phyloP scores from a whole-genome alignment of 2,329 filamentous ascomycete genomes.

The Calonectria pauciramosa region DNA sequence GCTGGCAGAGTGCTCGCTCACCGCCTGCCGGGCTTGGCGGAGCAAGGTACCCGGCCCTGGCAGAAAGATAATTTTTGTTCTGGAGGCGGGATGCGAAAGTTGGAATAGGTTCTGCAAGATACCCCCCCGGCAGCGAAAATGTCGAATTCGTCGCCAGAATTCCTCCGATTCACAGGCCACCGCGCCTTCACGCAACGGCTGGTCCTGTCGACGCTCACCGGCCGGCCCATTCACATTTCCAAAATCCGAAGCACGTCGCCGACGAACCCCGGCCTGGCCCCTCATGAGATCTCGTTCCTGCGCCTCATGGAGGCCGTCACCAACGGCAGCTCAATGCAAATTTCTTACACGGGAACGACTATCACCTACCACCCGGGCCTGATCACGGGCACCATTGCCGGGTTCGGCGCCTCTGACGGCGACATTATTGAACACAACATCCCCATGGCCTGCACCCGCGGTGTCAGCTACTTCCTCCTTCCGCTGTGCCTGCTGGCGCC shows the following conservation, averaged over 20 bases:
- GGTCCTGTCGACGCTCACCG: constrained; percentile 91
- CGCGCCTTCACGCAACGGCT: constrained; percentile 86
- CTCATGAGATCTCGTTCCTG: constrained; percentile 95
- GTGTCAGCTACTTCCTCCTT: constrained; percentile 92
- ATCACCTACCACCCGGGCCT: constrained; percentile 93
- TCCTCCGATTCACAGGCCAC: constrained; percentile 86
- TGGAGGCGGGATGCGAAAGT: constrained; percentile 32
- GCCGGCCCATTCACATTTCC: constrained; percentile 89
- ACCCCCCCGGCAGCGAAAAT: constrained; percentile 50
- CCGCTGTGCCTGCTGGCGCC: constrained; percentile 91
- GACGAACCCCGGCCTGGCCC: constrained; percentile 88
- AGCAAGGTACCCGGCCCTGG: constrained; percentile 38
- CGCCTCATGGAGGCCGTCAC: constrained; percentile 95
- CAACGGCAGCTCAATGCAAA: constrained; percentile 95
- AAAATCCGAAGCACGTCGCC: constrained; percentile 91
- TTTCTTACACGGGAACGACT: constrained; percentile 95
- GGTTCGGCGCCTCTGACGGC: constrained; percentile 76
- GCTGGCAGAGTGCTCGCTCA: constrained; percentile 19
- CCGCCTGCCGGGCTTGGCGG: constrained; percentile 47
- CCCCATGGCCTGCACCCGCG: constrained; percentile 81
- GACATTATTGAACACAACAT: constrained; percentile 87
- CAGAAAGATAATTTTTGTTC: constrained; percentile 57
- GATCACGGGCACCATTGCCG: constrained; percentile 86
- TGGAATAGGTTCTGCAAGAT: constrained; percentile 34
- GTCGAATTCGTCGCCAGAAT: constrained; percentile 64